phyloP scores from a whole-genome alignment of 257 asterid genomes.

The Solanum appendiculatum region DNA sequence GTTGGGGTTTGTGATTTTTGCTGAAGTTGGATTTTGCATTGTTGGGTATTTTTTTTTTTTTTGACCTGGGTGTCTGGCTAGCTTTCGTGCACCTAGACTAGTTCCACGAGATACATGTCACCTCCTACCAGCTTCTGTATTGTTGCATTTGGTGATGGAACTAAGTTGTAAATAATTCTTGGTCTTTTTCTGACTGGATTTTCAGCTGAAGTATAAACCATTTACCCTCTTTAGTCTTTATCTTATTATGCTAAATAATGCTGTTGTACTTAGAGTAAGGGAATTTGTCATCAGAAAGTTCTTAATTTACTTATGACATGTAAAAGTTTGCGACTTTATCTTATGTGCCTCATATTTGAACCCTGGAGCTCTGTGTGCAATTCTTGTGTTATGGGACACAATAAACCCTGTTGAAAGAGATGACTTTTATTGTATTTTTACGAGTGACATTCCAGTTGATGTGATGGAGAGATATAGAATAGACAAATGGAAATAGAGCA shows the following conservation, averaged over 20 bases:
- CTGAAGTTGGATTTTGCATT: background rate
- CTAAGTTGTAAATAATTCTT: too few species aligned
- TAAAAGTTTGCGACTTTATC: background rate
- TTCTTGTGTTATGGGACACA: background rate
- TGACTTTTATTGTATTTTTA: background rate
- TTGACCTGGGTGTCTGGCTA: background rate
- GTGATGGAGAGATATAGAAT: background rate
- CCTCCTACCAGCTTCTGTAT: background rate
- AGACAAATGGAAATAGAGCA: background rate
- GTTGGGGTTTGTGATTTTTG: background rate
- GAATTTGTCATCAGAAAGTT: background rate
- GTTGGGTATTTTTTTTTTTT: background rate
- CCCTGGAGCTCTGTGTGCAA: background rate
- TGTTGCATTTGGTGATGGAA: background rate
- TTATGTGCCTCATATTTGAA: background rate
- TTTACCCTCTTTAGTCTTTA: background rate
- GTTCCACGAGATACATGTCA: background rate
- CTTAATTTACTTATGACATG: background rate
- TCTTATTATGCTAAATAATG: background rate
- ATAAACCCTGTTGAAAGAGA: background rate
- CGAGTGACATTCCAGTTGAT: background rate
- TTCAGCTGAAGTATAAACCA: background rate
- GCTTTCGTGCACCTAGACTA: background rate
- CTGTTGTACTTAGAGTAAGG: background rate
- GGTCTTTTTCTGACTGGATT: too few species aligned